phyloP scores from a whole-genome alignment of 345 rosid genomes.

The Mangifera indica region DNA sequence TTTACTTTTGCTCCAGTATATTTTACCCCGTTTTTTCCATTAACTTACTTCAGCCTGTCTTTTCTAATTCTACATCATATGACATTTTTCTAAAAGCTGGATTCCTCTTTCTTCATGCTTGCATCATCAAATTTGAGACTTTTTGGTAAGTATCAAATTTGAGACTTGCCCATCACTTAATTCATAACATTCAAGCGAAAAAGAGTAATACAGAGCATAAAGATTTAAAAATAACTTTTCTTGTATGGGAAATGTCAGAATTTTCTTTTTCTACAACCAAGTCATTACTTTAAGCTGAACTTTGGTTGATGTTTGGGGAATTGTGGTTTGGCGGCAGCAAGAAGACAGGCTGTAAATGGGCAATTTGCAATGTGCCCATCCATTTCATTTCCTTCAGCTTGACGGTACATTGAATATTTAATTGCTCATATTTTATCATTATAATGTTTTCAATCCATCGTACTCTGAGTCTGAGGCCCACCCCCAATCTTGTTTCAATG shows the following conservation, averaged over 20 bases:
- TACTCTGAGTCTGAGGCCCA: neutral
- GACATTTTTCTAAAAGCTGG: no score
- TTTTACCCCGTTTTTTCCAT: neutral
- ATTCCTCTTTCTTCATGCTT: neutral
- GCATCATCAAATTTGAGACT: neutral
- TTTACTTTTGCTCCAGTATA: neutral
- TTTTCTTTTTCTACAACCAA: neutral
- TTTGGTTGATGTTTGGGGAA: neutral
- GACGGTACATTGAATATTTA: neutral
- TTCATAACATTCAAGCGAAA: neutral
- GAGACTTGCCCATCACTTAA: neutral
- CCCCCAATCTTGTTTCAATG: neutral
- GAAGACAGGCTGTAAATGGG: constrained; percentile 7
- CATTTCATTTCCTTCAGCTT: neutral
- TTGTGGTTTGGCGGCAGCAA: neutral
- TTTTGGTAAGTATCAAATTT: no score
- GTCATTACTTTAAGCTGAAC: neutral
- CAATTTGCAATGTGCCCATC: constrained; percentile 15
- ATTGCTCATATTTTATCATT: neutral
- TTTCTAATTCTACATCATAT: no score
- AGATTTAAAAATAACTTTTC: neutral
- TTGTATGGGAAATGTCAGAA: neutral
- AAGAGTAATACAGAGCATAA: neutral
- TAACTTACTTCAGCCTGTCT: neutral
- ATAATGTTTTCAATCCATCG: neutral